Evolutionary conservation across 768 basidiomycete genomes (phyloP).

Genomic region (Mycena epipterygia): DNA sequence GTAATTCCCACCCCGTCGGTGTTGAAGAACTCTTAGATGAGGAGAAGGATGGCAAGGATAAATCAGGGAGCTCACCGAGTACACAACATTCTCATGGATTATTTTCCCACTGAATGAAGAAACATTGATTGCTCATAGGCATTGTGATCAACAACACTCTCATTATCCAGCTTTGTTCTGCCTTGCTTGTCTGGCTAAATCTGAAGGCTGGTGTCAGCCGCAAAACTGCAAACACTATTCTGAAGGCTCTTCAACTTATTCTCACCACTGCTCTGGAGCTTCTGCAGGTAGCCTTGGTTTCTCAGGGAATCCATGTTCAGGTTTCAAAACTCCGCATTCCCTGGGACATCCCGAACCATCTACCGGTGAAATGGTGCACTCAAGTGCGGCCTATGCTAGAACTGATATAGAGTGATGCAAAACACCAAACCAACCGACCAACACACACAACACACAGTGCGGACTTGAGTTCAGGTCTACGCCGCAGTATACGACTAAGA

Average conservation of each 20-base stretch:
- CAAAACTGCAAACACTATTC: too few relatives aligned
- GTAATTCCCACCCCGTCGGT: background rate
- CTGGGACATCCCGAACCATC: slow-evolving; percentile 25
- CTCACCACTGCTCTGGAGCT: slow-evolving; percentile 13
- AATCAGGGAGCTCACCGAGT: background rate
- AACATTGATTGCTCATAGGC: background rate
- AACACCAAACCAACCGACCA: too few relatives aligned
- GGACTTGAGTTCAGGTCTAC: too few relatives aligned
- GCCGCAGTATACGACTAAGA: too few relatives aligned
- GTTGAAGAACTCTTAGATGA: too few relatives aligned
- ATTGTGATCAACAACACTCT: slow-evolving; percentile 1
- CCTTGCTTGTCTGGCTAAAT: too few relatives aligned
- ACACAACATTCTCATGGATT: background rate
- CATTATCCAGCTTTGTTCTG: too few relatives aligned
- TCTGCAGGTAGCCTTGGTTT: slow-evolving; percentile 13
- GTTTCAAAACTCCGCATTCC: slow-evolving; percentile 23
- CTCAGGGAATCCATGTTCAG: slow-evolving; percentile 21
- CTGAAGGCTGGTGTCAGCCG: too few relatives aligned
- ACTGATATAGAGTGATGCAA: too few relatives aligned
- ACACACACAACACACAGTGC: too few relatives aligned
- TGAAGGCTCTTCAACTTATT: slow-evolving; percentile 30
- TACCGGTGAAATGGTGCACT: too few relatives aligned
- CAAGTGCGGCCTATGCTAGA: too few relatives aligned
- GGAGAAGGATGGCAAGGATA: background rate
- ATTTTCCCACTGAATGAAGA: background rate